Evolutionary conservation across 2,329 filamentous ascomycete genomes (phyloP).

Genomic region (Colletotrichum abscissum): DNA sequence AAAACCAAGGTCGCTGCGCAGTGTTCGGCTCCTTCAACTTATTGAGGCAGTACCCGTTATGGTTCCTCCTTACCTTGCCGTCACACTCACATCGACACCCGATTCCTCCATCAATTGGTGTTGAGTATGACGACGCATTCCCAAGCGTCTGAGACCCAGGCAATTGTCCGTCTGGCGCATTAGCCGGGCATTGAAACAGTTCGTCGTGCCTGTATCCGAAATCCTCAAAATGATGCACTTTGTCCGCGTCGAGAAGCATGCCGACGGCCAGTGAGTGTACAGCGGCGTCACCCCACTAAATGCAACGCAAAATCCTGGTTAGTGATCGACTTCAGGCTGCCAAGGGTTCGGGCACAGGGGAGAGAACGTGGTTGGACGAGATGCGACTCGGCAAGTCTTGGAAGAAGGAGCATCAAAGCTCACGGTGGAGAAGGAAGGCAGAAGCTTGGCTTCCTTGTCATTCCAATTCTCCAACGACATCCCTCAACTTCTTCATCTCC

Average conservation of each 20-base stretch:
- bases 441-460: not conserved
- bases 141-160: constrained; percentile 45
- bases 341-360: not conserved
- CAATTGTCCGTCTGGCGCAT: constrained; percentile 50
- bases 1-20: not conserved
- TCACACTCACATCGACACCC: not conserved
- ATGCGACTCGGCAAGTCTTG: not conserved
- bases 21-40: not conserved
- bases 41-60: not conserved
- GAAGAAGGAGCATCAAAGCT: not conserved
- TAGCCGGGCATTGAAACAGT: constrained; percentile 47
- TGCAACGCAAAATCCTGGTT: not conserved
- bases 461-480: not conserved
- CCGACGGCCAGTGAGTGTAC: constrained; percentile 56
- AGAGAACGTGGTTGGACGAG: not conserved
- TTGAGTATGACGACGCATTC: constrained; percentile 39
- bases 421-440: not conserved
- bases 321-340: constrained; percentile 4
- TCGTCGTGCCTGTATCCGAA: constrained; percentile 54
- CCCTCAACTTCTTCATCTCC: not conserved
- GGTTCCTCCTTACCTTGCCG: not conserved
- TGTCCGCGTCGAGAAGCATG: constrained; percentile 51
- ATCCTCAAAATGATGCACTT: constrained; percentile 57
- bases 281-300: constrained; percentile 56
- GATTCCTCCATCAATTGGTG: constrained; percentile 44